These are phyloP conservation scores for Hansenula lynferdii DNA, from an alignment of 1,139 yeast species.

Conservation along the genomic window DNA sequence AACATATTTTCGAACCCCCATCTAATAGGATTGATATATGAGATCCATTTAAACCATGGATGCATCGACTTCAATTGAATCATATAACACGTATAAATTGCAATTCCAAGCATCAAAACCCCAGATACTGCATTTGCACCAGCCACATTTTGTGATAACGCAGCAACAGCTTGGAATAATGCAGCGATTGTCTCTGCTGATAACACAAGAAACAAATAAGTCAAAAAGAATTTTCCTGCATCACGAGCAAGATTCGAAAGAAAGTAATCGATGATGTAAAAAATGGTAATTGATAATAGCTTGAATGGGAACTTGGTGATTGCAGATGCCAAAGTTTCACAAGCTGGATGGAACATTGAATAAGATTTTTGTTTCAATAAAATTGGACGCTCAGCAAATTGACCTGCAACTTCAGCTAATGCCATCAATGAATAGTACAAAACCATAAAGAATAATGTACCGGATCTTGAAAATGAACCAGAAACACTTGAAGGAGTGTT, in stretches of 20 bases:
- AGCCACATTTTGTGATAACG: constrained; percentile 39
- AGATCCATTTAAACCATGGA: constrained; percentile 63
- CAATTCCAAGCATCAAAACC: constrained; percentile 39
- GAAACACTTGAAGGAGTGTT: constrained; percentile 24
- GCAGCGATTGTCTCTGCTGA: constrained; percentile 37
- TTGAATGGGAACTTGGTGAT: constrained; percentile 45
- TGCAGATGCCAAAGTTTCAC: constrained; percentile 46
- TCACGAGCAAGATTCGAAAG: constrained; percentile 43
- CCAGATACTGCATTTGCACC: constrained; percentile 53
- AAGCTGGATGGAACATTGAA: constrained; percentile 50
- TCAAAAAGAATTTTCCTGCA: constrained; percentile 51
- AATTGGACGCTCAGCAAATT: constrained; percentile 45
- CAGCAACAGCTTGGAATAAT: constrained; percentile 46
- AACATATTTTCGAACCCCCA: constrained; percentile 55
- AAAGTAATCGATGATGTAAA: constrained; percentile 46
- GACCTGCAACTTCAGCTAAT: constrained; percentile 43
- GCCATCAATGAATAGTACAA: constrained; percentile 50
- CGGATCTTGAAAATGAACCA: constrained; percentile 56
- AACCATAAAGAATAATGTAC: constrained; percentile 46
- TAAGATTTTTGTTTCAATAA: constrained; percentile 51
- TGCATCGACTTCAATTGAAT: constrained; percentile 56
- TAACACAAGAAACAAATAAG: constrained; percentile 38
- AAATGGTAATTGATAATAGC: constrained; percentile 37
- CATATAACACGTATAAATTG: constrained; percentile 51
- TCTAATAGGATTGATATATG: constrained; percentile 50